These are phyloP conservation scores for Spathaspora arborariae DNA, from an alignment of 805 yeast species.

Conservation along the genomic window DNA sequence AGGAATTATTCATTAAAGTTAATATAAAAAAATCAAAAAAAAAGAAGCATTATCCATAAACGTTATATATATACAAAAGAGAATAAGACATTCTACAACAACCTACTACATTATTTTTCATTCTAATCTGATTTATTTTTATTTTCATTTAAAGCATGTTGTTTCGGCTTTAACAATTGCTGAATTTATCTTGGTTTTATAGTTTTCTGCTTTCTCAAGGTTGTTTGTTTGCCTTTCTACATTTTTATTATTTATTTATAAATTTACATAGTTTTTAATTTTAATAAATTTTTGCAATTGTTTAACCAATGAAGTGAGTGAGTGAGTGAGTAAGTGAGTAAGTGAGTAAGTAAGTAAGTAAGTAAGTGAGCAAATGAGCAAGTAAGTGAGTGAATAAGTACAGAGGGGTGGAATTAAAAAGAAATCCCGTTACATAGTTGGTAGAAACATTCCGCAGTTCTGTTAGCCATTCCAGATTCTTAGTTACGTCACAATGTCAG, in stretches of 20 bases:
- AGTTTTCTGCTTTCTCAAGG: background rate
- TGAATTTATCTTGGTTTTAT: background rate
- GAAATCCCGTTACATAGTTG: no score
- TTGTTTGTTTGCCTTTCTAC: background rate
- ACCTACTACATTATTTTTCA: background rate
- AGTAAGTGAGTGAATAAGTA: no score
- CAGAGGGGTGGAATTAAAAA: no score
- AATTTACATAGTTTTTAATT: background rate
- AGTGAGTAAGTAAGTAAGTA: no score
- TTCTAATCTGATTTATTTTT: background rate
- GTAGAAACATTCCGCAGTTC: no score
- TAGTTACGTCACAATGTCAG: no score
- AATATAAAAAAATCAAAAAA: background rate
- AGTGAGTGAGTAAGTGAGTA: no score
- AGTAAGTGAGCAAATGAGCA: no score
- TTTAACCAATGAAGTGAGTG: background rate
- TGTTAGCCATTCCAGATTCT: no score
- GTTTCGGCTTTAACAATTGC: background rate
- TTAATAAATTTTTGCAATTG: background rate
- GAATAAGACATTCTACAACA: background rate
- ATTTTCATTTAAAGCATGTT: background rate
- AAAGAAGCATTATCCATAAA: background rate
- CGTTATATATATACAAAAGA: background rate
- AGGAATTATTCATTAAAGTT: background rate
- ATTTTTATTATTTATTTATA: background rate